Conservation (phyloP, 176 grass and related monocot genomes). For the Stipa capillata region DNA sequence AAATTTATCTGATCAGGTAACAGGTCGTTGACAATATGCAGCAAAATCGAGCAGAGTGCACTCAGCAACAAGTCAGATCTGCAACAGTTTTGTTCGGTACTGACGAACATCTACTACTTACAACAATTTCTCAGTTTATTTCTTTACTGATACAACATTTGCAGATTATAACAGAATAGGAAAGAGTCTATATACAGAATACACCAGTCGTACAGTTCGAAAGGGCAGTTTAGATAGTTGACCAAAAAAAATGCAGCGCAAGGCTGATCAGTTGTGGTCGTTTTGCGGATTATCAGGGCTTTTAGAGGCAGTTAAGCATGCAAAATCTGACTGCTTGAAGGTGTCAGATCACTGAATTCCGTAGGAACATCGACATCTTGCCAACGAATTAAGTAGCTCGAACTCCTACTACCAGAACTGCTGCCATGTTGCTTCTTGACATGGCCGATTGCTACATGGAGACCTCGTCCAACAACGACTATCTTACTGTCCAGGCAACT, state of each 20-base stretch:
- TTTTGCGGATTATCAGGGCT: background rate
- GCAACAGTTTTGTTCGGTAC: background rate
- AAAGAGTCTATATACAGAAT: background rate
- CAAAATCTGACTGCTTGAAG: conserved; percentile 79
- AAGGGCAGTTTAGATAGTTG: background rate
- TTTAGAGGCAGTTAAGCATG: conserved; percentile 35
- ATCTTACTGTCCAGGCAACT: conserved; percentile 54
- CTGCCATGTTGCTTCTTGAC: conserved; percentile 23
- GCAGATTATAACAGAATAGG: background rate
- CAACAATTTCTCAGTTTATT: conserved; percentile 21
- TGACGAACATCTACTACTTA: conserved; percentile 7
- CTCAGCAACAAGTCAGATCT: background rate
- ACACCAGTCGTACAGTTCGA: too few species aligned
- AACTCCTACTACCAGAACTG: conserved; percentile 14
- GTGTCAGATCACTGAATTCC: conserved; percentile 60
- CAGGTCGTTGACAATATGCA: too few species aligned
- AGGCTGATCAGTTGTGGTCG: background rate
- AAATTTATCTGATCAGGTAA: background rate
- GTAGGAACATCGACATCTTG: conserved; percentile 56
- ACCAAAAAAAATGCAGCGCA: too few species aligned
- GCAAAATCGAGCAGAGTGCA: background rate
- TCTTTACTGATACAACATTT: conserved; percentile 6
- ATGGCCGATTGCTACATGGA: conserved; percentile 64
- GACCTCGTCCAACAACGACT: conserved; percentile 57
- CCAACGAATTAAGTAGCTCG: conserved; percentile 49